Percentiles rank a stretch among this genome's conserved stretches.
These are phyloP conservation scores for Leccinum uliginosum DNA, from an alignment of 768 basidiomycete genomes.

Conservation along the genomic window DNA sequence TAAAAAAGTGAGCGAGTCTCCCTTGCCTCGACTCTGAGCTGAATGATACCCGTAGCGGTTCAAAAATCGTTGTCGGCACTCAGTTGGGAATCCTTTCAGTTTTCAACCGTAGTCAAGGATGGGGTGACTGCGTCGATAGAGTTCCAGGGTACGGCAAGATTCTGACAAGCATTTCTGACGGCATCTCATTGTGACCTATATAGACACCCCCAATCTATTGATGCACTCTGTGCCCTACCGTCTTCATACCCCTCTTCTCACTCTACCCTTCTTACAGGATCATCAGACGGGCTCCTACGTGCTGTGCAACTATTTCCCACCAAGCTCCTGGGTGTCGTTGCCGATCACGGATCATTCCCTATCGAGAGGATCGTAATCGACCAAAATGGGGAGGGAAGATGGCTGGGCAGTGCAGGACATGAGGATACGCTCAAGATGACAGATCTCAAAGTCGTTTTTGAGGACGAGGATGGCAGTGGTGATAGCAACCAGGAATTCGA, in stretches of 20 bases:
- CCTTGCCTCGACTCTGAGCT: not conserved
- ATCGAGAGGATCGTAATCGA: slow-evolving; percentile 81
- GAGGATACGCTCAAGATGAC: slow-evolving; percentile 84
- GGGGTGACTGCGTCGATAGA: slow-evolving; percentile 90
- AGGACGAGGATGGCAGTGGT: slow-evolving; percentile 29
- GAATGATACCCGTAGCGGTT: slow-evolving; percentile 39
- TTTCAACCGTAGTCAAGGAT: slow-evolving; percentile 84
- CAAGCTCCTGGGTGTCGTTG: slow-evolving; percentile 84
- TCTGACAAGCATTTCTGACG: not conserved
- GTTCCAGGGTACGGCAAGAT: slow-evolving; percentile 64
- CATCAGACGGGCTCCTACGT: slow-evolving; percentile 86
- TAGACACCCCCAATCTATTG: slow-evolving; percentile 89
- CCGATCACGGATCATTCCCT: slow-evolving; percentile 89
- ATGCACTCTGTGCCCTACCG: slow-evolving; percentile 76
- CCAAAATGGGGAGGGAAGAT: slow-evolving; percentile 54
- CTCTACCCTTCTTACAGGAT: slow-evolving; percentile 79
- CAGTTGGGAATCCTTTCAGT: slow-evolving; percentile 86
- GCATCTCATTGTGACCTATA: slow-evolving; percentile 13
- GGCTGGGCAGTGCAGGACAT: slow-evolving; percentile 92
- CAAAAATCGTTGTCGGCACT: slow-evolving; percentile 85
- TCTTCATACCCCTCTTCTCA: slow-evolving; percentile 55
- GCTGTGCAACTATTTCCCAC: slow-evolving; percentile 87
- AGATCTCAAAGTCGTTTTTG: slow-evolving; percentile 74
- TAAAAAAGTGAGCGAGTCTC: slow-evolving; percentile 59
- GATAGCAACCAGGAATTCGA: slow-evolving; percentile 21